Conservation (phyloP, 345 rosid species). For the Citrus trifoliata region DNA sequence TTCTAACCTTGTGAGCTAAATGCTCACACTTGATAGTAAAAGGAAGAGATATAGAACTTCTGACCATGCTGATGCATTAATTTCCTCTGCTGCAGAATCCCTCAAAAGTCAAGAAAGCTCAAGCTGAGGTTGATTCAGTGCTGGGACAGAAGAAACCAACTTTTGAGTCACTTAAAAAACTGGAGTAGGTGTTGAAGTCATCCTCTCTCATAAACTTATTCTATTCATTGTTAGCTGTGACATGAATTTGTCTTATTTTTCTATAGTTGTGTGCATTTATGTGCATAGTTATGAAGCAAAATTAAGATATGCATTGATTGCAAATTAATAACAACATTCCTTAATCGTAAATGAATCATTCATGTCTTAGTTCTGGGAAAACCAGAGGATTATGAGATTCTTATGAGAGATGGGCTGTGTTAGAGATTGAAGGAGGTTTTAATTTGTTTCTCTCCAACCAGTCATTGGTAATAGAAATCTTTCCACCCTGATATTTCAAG, state of each 20-base stretch:
- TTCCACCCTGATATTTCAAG: background rate
- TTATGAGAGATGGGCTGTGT: background rate
- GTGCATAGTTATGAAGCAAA: background rate
- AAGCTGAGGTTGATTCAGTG: conserved; percentile 78
- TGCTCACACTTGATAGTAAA: background rate
- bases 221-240: background rate
- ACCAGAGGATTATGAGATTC: background rate
- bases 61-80: conserved; percentile 4
- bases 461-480: background rate
- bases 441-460: background rate
- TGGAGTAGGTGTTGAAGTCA: conserved; percentile 52
- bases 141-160: conserved; percentile 63
- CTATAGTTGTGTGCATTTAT: background rate
- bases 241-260: background rate
- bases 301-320: background rate
- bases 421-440: background rate
- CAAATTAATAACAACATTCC: background rate
- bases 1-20: background rate
- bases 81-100: conserved; percentile 53
- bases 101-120: conserved; percentile 76
- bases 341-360: background rate
- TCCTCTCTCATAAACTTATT: background rate
- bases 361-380: background rate
- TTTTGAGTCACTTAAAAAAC: conserved; percentile 64
- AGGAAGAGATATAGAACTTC: background rate